Evolutionary conservation across 805 yeast genomes (phyloP), one percentile per base, ranked within the genome.

Genomic region (Suhomyces vadensis): DNA sequence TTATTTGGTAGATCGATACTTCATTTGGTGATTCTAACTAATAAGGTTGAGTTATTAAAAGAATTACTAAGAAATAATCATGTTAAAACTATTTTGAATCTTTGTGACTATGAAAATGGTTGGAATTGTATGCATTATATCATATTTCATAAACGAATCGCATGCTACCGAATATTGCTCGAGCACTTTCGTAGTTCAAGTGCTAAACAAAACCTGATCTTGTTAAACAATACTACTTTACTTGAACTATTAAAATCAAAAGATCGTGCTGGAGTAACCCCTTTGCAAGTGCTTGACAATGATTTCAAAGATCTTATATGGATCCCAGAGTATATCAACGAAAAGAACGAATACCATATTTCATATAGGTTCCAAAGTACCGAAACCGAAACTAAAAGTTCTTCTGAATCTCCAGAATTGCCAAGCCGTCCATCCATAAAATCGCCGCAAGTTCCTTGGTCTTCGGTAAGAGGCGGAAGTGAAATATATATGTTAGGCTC

Each of bases 41-140:
- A 83, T 48, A 67, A 79, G 37, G 57, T 64, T 38, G 80, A 77
- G 43, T 56, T 71, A 20, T 63, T 86, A 13, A 55, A 63, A 6
- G 66, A 67, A 17, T 50, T 85, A 6, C 60, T 85, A 31, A 71
- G 69, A 41, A 74, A 76, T 49, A 71, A 75, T 6, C 72, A 74
- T 13, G 56, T 77, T 17, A 79, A 81, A 39, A 38, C 43, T n/a
- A 47, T 67, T 1, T 31, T 72, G 42, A 52, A 74, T 2, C 53
- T 64, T 0, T 63, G 70, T 2, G 97, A 91, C 60, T 69, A 68
- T 41, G 97, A 90, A 61, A 87, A 79, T 57, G 85, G 88, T 1
- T 90, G 95, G 85, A 85, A 87, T 35, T 79, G 88, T 20, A 68
- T 91, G 22, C 97, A 91, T 61, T 77, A 81, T 47, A 79, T 89